These are phyloP conservation scores for Trichomonascus vanleenenianus DNA, from an alignment of 805 yeast species.

Conservation along the genomic window DNA sequence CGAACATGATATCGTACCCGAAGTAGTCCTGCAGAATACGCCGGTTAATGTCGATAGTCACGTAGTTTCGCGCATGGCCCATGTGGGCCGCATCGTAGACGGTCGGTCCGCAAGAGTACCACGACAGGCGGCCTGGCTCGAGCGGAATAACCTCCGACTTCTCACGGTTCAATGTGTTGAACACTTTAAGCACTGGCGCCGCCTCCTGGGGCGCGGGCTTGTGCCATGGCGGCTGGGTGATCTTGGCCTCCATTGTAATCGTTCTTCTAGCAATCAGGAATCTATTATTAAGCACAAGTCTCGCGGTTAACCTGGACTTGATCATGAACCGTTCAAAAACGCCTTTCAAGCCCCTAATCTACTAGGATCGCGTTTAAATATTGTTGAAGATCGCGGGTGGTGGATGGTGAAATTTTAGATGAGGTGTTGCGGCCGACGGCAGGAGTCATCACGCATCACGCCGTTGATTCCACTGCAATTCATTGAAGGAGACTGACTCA, in stretches of 20 bases:
- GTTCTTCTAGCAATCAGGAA: not conserved
- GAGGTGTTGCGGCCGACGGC: too few relatives aligned
- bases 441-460: too few relatives aligned
- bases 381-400: not conserved
- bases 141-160: constrained; percentile 75
- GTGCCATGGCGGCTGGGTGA: constrained; percentile 47
- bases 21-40: constrained; percentile 84
- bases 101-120: constrained; percentile 99
- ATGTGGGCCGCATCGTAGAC: constrained; percentile 93
- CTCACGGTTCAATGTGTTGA: constrained; percentile 74
- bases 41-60: constrained; percentile 87
- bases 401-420: too few relatives aligned
- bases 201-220: constrained; percentile 27
- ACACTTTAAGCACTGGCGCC: constrained; percentile 45
- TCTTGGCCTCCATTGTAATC: constrained; percentile 10
- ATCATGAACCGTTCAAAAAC: not conserved
- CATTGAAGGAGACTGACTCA: too few relatives aligned
- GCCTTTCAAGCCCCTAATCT: too few relatives aligned
- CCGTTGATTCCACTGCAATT: too few relatives aligned
- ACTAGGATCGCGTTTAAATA: too few relatives aligned
- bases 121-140: constrained; percentile 53
- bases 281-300: not conserved
- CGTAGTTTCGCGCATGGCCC: constrained; percentile 99
- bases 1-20: constrained; percentile 79
- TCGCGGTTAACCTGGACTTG: not conserved